A percentile compares a stretch with the other conserved stretches of the same genome.
Evolutionary conservation across 148 eudicot genomes (phyloP).

Genomic region (Euryodendron excelsum): DNA sequence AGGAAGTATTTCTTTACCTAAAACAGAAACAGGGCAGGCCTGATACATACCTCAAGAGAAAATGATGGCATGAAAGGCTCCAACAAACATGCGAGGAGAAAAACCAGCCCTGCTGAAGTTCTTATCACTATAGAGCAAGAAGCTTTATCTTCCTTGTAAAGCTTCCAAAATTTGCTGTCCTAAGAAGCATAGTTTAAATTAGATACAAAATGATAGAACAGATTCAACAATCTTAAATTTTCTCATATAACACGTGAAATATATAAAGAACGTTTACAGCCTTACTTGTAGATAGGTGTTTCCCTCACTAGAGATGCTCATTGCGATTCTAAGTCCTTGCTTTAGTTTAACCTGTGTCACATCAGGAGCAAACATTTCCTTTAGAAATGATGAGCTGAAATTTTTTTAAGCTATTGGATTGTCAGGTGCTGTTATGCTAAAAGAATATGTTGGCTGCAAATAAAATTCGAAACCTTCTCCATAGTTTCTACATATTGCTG

Average conservation of each 20-base stretch:
- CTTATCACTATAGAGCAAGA: slow-evolving; percentile 71
- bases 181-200: no score
- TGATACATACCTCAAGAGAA: slow-evolving; percentile 48
- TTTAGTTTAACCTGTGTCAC: slow-evolving; percentile 65
- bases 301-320: slow-evolving; percentile 78
- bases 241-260: no score
- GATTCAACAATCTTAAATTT: no score
- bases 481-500: slow-evolving; percentile 70
- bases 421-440: neutral
- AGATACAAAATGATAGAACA: no score
- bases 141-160: slow-evolving; percentile 55
- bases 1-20: neutral
- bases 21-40: neutral
- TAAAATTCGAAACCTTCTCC: slow-evolving; percentile 67
- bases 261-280: no score
- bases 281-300: slow-evolving; percentile 77
- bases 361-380: neutral
- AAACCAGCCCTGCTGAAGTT: slow-evolving; percentile 74
- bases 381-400: neutral
- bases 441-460: neutral
- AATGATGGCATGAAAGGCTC: slow-evolving; percentile 92
- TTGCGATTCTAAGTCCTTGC: slow-evolving; percentile 71
- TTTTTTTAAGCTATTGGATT: neutral
- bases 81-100: slow-evolving; percentile 70
- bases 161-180: no score